These are phyloP conservation scores for Hygrophorus pudorinus DNA, from an alignment of 768 basidiomycete species.

Conservation along the genomic window DNA sequence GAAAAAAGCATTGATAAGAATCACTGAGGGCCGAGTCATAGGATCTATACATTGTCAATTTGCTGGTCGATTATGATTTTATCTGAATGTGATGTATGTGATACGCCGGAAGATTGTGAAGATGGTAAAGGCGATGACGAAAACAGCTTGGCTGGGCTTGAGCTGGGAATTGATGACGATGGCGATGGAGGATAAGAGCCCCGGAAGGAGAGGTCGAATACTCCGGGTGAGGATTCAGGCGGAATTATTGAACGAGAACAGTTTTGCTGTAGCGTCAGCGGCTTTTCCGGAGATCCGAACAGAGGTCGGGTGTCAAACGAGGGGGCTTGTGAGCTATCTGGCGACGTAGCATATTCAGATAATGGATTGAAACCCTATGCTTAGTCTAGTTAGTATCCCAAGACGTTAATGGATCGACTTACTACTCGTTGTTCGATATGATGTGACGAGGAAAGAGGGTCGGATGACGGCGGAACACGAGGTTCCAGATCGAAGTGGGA, in stretches of 20 bases:
- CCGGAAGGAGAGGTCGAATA: no score
- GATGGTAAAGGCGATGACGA: constrained; percentile 32
- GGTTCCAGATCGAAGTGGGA: not conserved
- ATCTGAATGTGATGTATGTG: not conserved
- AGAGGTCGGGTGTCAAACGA: no score
- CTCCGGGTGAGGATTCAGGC: no score
- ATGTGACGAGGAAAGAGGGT: not conserved
- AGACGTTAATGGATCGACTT: no score
- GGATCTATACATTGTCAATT: not conserved
- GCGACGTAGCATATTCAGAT: no score
- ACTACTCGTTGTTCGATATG: no score
- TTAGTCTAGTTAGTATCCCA: no score
- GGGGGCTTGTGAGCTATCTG: no score
- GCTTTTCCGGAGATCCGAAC: no score
- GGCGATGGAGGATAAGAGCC: constrained; percentile 1
- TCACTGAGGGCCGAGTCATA: not conserved
- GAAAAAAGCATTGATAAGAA: not conserved
- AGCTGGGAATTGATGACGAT: constrained; percentile 28
- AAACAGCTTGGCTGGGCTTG: constrained; percentile 36
- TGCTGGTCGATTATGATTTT: not conserved
- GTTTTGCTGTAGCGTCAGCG: no score
- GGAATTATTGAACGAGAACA: no score
- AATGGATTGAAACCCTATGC: no score
- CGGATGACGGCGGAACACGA: not conserved
- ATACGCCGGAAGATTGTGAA: constrained; percentile 15